These are phyloP conservation scores for Rubus idaeus DNA, from an alignment of 306 rosid species.

Conservation along the genomic window DNA sequence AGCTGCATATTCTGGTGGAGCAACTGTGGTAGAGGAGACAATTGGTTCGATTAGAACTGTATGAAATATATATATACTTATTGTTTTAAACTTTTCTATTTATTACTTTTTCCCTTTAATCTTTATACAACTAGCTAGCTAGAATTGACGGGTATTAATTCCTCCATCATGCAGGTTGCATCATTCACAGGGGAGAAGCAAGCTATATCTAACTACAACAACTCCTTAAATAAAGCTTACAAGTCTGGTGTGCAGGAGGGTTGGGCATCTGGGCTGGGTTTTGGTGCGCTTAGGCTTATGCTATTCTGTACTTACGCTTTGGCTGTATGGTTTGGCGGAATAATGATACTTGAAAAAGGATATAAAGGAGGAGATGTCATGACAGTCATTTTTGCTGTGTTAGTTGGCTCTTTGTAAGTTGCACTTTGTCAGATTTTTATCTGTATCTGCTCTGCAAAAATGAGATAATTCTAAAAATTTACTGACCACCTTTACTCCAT, in stretches of 20 bases:
- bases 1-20: slow-evolving; percentile 66
- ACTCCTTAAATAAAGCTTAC: slow-evolving; percentile 55
- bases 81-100: background rate
- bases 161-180: slow-evolving; percentile 54
- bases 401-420: slow-evolving; percentile 73
- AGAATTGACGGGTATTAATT: background rate
- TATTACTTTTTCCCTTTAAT: no score
- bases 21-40: slow-evolving; percentile 71
- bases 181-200: slow-evolving; percentile 87
- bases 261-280: slow-evolving; percentile 65
- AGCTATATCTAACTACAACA: slow-evolving; percentile 59
- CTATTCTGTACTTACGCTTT: slow-evolving; percentile 51
- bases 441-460: background rate
- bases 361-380: slow-evolving; percentile 69
- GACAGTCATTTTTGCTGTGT: slow-evolving; percentile 51
- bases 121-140: no score
- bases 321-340: slow-evolving; percentile 78
- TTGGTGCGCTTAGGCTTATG: slow-evolving; percentile 40
- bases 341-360: slow-evolving; percentile 68
- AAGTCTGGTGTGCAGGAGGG: slow-evolving; percentile 60
- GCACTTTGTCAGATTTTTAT: background rate
- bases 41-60: slow-evolving; percentile 81
- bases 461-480: background rate
- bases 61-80: slow-evolving; percentile 9
- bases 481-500: background rate